Base-by-base conservation (phyloP, 208 protist species). In the Crithidia fasciculata region DNA sequence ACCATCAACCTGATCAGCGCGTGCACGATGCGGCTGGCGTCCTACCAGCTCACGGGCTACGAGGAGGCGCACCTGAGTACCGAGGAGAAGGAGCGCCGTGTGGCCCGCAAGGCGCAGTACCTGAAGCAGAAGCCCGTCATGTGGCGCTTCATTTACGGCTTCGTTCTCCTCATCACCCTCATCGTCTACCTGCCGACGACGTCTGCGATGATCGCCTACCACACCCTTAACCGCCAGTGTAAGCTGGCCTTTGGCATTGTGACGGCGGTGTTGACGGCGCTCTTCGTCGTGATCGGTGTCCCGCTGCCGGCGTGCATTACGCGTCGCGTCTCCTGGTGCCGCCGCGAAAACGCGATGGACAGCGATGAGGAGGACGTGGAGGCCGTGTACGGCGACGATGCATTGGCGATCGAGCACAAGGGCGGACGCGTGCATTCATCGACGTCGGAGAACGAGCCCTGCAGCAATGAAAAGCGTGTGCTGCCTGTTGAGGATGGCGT, bases 21-120 rank as follows among this genome's bases (percentile, higher is more conserved):
- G 41, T 8, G 81, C 63, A 78, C 84, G 49, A 68, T 92, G 69
- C 81, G 83, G 28, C 72, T 88, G 40, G 82, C 87, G 19, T 56
- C 69, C 43, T 92, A 92, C 74, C 79, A 89, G 45, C 72, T 92
- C 10, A 81, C 74, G 37, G 82, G 82, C 18, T 80, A 72, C 59
- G 70, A 92, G 64, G 16, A 72, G 47, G 36, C 56, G 12, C 52
- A 77, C 43, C 70, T 92, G 50, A 76, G 63, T 8, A 58, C 65
- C 36, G 80, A 80, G 47, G 72, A 87, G 66, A 79, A 80, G 60
- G 67, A 61, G 50, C 40, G 45, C n/a, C 81, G 84, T 9, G 50
- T 66, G 44, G 73, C 69, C 12, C 45, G 72, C 19, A 80, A 79
- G 52, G 64, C 62, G 13, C 64, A 72, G 60, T 88, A 87, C 76